Evolutionary conservation across 805 yeast species (phyloP), one percentile per base, ranked within the genome.

Genomic region (Candida ovalis): DNA sequence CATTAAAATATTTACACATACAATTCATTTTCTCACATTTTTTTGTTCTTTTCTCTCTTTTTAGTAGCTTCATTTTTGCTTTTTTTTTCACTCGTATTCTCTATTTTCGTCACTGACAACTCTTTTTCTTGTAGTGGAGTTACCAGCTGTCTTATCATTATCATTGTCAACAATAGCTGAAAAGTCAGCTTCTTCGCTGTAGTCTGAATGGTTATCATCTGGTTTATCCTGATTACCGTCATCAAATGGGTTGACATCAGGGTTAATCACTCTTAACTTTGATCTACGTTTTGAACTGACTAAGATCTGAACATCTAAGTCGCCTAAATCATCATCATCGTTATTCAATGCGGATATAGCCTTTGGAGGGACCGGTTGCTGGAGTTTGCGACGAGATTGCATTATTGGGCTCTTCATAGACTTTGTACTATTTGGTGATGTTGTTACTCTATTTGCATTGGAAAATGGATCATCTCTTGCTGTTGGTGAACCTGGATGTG

Each of bases 271-370:
- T 32, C 85, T 63, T 40, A 85, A 67, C 45, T 75, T 74, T 1
- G 84, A 74, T 49, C 87, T 68, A 54, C 89, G 69, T 58, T 78
- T 79, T 15, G 86, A 79, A 50, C 86, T 78, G 7, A 85, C 89
- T 50, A 85, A 64, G 8, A 85, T 85, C 62, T 85, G 91, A 2
- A 83, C 91, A 53, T 85, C 90, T 54, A 82, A 59, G 27, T 72
- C 69, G 18, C 72, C 73, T 46, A 78, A 74, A 13, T 70, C 74
- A 22, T 64, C 71, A 44, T 69, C 71, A 23, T 37, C 55, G 54
- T 61, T 38, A 59, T 49, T 38, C 45, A 46, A 40, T 43, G 38
- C 18, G 55, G 46, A 25, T 42, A 21, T 35, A 48, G 47, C 6
- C 44, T 19, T 23, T 19, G 27, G 15, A 23, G 21, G 28, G 8